Evolutionary conservation across 345 rosid species (phyloP).

Genomic region (Eutrema japonicum): DNA sequence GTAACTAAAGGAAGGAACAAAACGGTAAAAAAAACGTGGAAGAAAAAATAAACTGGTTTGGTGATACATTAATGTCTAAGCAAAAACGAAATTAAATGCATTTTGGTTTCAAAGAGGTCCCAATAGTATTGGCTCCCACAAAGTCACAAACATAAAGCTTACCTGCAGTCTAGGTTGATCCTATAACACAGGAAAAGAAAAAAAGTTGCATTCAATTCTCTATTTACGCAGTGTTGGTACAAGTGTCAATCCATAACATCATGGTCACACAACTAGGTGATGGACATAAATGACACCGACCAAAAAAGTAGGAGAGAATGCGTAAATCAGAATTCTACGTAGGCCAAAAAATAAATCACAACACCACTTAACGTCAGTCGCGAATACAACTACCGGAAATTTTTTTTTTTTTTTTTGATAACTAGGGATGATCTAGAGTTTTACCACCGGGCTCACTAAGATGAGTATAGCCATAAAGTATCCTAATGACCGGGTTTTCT

Average conservation of each 20-base stretch:
- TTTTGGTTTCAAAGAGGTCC: background rate
- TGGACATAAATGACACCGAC: slow-evolving; percentile 5
- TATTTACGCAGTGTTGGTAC: background rate
- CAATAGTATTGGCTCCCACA: slow-evolving; percentile 3
- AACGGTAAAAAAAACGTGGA: background rate
- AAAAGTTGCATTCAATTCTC: slow-evolving; percentile 1
- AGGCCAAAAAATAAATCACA: no score
- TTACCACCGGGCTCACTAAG: no score
- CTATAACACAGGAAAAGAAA: background rate
- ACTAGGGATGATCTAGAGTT: no score
- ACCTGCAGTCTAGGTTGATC: slow-evolving; percentile 7
- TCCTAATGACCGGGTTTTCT: no score
- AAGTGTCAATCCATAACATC: slow-evolving; percentile 11
- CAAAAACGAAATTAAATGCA: background rate
- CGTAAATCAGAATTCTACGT: background rate
- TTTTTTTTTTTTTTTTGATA: no score
- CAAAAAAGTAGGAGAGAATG: slow-evolving; percentile 5
- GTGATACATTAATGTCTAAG: slow-evolving; percentile 2
- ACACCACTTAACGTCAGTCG: no score
- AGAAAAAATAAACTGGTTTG: background rate
- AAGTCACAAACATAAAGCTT: background rate
- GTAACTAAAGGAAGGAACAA: background rate
- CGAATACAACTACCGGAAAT: no score
- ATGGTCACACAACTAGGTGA: slow-evolving; percentile 20
- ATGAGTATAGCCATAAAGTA: no score